Percentiles rank a stretch among this genome's conserved stretches.
Conservation (phyloP, 495 filamentous ascomycete species). For the Aspergillus coremiiformis region DNA sequence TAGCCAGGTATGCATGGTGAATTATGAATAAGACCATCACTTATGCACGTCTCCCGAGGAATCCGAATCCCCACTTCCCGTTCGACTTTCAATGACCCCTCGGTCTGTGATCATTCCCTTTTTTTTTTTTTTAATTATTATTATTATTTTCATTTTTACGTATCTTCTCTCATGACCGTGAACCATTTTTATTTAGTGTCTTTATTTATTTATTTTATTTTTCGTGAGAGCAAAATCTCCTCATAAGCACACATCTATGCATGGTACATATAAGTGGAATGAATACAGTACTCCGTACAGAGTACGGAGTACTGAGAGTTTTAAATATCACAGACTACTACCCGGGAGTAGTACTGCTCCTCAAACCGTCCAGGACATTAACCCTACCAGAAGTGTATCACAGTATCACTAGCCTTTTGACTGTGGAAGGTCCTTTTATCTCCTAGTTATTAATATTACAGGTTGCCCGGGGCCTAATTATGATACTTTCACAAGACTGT, state of each 20-base stretch:
- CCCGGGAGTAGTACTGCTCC: too few species aligned
- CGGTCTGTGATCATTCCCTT: too few species aligned
- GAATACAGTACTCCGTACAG: background rate
- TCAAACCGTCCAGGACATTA: constrained; percentile 13
- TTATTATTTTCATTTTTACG: background rate
- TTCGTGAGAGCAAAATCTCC: background rate
- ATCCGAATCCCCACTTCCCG: constrained; percentile 3
- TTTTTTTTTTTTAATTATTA: too few species aligned
- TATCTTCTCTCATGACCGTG: background rate
- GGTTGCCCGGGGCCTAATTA: constrained; percentile 68
- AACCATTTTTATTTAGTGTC: background rate
- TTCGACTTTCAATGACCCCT: background rate
- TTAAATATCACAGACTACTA: too few species aligned
- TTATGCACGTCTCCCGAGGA: constrained; percentile 5
- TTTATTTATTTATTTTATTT: too few species aligned
- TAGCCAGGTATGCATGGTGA: constrained; percentile 3
- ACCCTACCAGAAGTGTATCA: constrained; percentile 32
- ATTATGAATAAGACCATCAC: constrained; percentile 7
- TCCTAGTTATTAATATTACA: constrained; percentile 50
- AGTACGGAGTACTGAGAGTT: too few species aligned
- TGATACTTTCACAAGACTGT: constrained; percentile 76
- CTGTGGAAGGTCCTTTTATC: constrained; percentile 72
- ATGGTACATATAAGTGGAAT: background rate
- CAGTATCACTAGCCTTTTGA: constrained; percentile 30
- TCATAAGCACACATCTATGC: background rate